These are phyloP conservation scores for Talaromyces funiculosus DNA, from an alignment of 2,329 filamentous ascomycete species.

Conservation along the genomic window DNA sequence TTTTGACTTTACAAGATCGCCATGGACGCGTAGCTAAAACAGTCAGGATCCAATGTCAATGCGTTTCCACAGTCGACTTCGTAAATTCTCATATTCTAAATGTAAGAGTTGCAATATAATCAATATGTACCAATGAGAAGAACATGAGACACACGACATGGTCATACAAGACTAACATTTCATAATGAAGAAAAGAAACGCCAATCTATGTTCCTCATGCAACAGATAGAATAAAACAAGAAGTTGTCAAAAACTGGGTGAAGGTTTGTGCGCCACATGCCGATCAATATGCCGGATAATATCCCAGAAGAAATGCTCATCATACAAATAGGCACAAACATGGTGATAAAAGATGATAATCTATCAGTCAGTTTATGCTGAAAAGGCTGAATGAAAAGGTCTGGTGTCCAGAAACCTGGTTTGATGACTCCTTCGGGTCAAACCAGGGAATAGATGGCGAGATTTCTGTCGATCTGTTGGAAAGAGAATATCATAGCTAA, in stretches of 20 bases:
- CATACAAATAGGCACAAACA: conserved; percentile 3
- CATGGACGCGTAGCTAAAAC: neutral
- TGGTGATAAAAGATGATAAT: neutral
- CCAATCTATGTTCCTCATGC: conserved; percentile 13
- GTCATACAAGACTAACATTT: neutral
- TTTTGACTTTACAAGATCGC: neutral
- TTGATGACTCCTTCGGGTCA: neutral
- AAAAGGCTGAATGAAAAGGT: neutral
- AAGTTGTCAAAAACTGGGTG: neutral
- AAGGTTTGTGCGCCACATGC: neutral
- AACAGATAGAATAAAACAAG: neutral
- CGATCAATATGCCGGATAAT: neutral
- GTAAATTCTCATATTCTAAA: neutral
- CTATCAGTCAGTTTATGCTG: neutral
- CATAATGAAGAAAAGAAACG: conserved; percentile 4
- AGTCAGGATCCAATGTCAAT: neutral
- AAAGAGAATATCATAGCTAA: neutral
- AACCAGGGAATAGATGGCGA: neutral
- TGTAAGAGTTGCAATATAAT: neutral
- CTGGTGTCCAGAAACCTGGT: neutral
- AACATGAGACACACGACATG: conserved; percentile 1
- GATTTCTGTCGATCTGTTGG: neutral
- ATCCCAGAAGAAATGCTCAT: conserved; percentile 1
- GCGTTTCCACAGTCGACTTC: neutral
- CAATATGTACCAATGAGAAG: neutral